Evolutionary conservation across 1,284 basidiomycete genomes (phyloP), one percentile per base, ranked within the genome.

Genomic region (Moesziomyces parantarcticus): DNA sequence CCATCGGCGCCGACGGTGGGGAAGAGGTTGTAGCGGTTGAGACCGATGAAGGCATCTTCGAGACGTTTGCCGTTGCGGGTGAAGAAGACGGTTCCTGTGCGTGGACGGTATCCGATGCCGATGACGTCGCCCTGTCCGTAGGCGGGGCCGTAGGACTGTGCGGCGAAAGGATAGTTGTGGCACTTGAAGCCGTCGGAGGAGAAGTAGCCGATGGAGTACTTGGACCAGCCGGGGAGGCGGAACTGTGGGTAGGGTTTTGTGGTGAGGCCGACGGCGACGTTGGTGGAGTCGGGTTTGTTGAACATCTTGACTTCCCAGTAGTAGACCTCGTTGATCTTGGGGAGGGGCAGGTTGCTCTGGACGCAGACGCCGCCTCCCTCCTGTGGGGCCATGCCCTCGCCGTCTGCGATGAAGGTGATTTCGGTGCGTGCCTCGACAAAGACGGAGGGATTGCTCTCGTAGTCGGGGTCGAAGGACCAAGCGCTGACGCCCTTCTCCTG

Each of bases 91-190:
- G 80, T 79, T 5, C 82, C 82, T 7, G 80, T 77, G 4, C 82
- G 64, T 8, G 82, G 81, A 13, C 82, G 72, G 42, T 80, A 84
- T 5, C 82, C 82, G 43, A 83, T 71, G 21, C 82, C 82, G 32
- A 84, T 78, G 13, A 84, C 82, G 46, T 84, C 82, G 26, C 97
- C 96, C 83, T 98, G 94, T 71, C 92, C 92, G 53, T 98, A 88
- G 0, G 88, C 84, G 3, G 93, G 90, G 3, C 95, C 94, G 81
- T 94, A 96, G 1, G 93, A 89, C 5, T 91, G 86, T 0, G 92
- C 88, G 13, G 93, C 92, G 85, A 99, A 99, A 0, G 97, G 97
- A 84, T 92, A 97, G 83, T 98, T 97, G 87, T 97, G 92, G 23
- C 92, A 94, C 85, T 97, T 97, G 87, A 97, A 96, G 52, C 97